Conservation (phyloP, 2,329 filamentous ascomycete species). For the Thielaviopsis ethacetica region DNA sequence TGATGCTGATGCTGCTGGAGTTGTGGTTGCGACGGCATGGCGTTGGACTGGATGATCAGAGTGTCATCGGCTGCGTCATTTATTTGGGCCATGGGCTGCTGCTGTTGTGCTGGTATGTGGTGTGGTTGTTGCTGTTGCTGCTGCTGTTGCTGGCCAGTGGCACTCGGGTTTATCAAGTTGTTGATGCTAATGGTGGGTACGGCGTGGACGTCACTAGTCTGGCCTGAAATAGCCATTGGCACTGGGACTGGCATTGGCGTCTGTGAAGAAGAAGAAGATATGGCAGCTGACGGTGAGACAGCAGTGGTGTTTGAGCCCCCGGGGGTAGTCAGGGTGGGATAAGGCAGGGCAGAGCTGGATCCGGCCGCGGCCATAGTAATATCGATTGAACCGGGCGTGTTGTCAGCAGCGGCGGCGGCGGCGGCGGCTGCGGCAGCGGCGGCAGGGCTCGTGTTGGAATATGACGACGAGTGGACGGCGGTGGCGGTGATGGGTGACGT, state of each 20-base stretch:
- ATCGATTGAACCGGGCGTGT: neutral
- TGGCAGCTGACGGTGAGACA: neutral
- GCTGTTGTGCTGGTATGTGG: slow-evolving; percentile 28
- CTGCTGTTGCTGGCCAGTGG: slow-evolving; percentile 14
- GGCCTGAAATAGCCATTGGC: neutral
- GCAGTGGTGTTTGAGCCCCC: neutral
- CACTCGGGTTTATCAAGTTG: slow-evolving; percentile 13
- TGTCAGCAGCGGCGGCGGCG: neutral
- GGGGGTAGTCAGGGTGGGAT: neutral
- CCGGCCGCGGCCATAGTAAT: slow-evolving; percentile 1
- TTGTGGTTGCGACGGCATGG: slow-evolving; percentile 15
- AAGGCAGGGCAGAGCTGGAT: slow-evolving; percentile 4
- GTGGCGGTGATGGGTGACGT: slow-evolving; percentile 8
- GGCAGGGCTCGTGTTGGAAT: neutral
- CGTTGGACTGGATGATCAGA: slow-evolving; percentile 16
- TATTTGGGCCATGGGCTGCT: slow-evolving; percentile 23
- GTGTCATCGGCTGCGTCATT: slow-evolving; percentile 10
- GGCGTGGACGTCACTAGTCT: slow-evolving; percentile 13
- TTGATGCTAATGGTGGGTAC: slow-evolving; percentile 20
- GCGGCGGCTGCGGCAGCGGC: neutral
- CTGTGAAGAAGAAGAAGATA: neutral
- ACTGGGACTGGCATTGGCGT: neutral
- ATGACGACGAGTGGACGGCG: neutral
- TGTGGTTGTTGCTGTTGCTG: slow-evolving; percentile 4
- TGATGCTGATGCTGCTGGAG: slow-evolving; percentile 28